Base-by-base conservation (phyloP, 2,329 filamentous ascomycete genomes). In the Moelleriella libera region DNA sequence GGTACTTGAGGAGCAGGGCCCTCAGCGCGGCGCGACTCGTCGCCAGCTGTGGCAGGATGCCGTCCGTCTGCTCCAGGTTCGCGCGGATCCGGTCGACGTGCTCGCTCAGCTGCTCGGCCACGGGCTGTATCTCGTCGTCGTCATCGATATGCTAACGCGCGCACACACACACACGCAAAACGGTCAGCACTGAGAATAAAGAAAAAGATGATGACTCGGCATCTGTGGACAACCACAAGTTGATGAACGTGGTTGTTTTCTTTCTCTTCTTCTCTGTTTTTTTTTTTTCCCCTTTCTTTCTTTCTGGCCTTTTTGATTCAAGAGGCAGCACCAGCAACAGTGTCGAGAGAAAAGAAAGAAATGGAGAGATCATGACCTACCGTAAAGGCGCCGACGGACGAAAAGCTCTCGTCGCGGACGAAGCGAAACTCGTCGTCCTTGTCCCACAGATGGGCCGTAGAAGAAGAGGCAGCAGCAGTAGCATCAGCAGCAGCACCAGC, bases 71-170 rank as follows among this genome's bases (percentile, higher is more conserved):
- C 48, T 67, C 62, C 40, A 78, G 61, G 54, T 80, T 80, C 42
- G 63, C 63, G 47, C 62, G 65, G 56, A 80, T 71, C 54, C 72
- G 78, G 50, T 78, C 73, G 62, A 78, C 71, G 52, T 80, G 76
- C 46, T 60, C 75, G 9, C 65, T 63, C 14, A 80, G 65, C 56
- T 78, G 74, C 12, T 65, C 58, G 0, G 67, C 69, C 4, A 76
- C 55, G 2, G 60, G 58, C n/a, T 66, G 54, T 12, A 77, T 55
- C 43, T 73, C 69, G 21, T 68, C 64, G 31, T 30, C 9, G 10
- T 49, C 47, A 12, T 48, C 42, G 12, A 46, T 39, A n/a, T 21
- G 21, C 21, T 21, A 21, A 21, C 21, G 21, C 21, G 21, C 21
- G 21, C 21, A 3, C 21, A 3, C 21, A 21, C 21, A 21, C 21